Base-by-base conservation (phyloP, 805 yeast species). In the Saturnispora hagleri region DNA sequence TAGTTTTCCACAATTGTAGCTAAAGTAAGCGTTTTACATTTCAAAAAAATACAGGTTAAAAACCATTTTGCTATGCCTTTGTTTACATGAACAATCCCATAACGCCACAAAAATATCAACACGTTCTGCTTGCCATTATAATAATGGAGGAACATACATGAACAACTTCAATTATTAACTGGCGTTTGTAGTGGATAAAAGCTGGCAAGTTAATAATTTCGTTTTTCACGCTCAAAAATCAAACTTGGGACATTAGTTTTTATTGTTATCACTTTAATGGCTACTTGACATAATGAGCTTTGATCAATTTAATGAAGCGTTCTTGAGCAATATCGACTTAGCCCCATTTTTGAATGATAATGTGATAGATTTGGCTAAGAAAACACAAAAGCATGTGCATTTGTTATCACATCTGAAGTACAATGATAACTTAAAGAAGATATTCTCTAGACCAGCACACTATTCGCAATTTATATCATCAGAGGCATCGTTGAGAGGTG, bases 391-490 rank as follows among this genome's bases (percentile, higher is more conserved):
- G 13, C 24, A 43, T 12, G 24, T 6, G 26, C 18, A 13, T 9
- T 6, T 31, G 9, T 26, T 48, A 38, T 28, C 31, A 17, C 33
- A 22, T 3, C 22, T 48, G 8, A 15, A 33, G 5, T 10, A 45
- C 4, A 48, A 48, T 28, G n/a, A 17, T 15, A 18, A 33, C 6
- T 12, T 48, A 3, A 31, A 34, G 15, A 3, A 18, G 10, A 42
- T 48, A n/a, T 48, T 48, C 28, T 17, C 4, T 26, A 42, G 28
- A n/a, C 51, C 51, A 10, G 34, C 43, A 5, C 51, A 48, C 22
- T 42, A 18, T 35, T 17, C 34, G 20, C 18, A 33, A 6, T 43
- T 42, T 6, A 22, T 42, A 15, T 18, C 47, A 7, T 15, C 34
- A 7, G 34, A 38, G 10, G 40, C 42, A 3, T 36, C 47, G 5